Evolutionary conservation across 2,329 filamentous ascomycete genomes (phyloP).

Genomic region (Hypoxylon rubiginosum): DNA sequence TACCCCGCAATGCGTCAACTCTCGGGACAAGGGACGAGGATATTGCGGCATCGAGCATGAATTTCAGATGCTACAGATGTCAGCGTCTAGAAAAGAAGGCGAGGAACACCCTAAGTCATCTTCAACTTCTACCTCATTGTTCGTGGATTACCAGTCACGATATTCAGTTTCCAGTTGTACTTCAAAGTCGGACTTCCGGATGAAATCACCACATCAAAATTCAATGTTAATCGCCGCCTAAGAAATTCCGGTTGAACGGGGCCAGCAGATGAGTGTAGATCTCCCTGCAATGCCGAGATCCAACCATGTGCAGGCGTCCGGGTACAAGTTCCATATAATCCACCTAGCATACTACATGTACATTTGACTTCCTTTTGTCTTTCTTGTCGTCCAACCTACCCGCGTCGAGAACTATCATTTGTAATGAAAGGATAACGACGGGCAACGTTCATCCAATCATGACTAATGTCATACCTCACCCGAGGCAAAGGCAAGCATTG

Average conservation of each 20-base stretch:
- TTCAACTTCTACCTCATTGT: too few species aligned
- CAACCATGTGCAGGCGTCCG: conserved; percentile 20
- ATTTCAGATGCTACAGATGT: not conserved
- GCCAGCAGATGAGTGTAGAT: conserved; percentile 23
- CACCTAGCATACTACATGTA: conserved; percentile 17
- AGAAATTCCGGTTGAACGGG: conserved; percentile 38
- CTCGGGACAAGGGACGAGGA: conserved; percentile 38
- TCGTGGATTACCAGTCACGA: not conserved
- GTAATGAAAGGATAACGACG: not conserved
- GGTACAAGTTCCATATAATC: conserved; percentile 8
- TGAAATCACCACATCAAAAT: conserved; percentile 4
- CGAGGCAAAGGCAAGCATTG: not conserved
- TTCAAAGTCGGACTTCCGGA: conserved; percentile 30
- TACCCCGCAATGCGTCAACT: conserved; percentile 41
- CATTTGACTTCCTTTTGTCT: not conserved
- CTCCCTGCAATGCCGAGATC: conserved; percentile 37
- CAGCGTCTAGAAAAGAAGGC: not conserved
- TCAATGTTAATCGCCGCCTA: conserved; percentile 17
- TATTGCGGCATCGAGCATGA: conserved; percentile 33
- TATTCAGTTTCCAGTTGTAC: not conserved
- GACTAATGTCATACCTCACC: too few species aligned
- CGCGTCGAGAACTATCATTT: not conserved
- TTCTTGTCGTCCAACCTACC: not conserved
- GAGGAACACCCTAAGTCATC: too few species aligned
- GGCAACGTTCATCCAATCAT: not conserved